Percentiles rank a stretch among this genome's conserved stretches.
These are phyloP conservation scores for Cercospora sp. DNA, from an alignment of 2,329 filamentous ascomycete species.

Conservation along the genomic window DNA sequence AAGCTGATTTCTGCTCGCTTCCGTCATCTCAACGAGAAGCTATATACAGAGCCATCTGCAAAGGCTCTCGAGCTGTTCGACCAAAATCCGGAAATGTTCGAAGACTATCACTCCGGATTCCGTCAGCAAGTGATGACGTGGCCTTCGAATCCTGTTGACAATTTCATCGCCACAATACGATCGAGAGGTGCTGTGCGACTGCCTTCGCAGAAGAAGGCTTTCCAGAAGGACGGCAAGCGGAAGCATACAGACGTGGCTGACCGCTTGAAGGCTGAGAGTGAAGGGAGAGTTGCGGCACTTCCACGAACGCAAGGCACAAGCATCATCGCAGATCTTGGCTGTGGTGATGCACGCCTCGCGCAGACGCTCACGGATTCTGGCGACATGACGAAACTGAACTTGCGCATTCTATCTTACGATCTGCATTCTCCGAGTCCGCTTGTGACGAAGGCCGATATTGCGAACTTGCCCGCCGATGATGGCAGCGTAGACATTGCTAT, in stretches of 20 bases:
- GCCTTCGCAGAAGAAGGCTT: conserved; percentile 38
- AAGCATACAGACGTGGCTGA: conserved; percentile 42
- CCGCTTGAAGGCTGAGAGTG: conserved; percentile 13
- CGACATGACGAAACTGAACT: conserved; percentile 64
- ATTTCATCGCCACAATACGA: conserved; percentile 73
- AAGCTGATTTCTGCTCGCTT: conserved; percentile 95
- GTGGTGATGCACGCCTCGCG: conserved; percentile 84
- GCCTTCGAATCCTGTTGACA: conserved; percentile 94
- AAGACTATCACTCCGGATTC: conserved; percentile 95
- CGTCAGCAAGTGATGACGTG: conserved; percentile 91
- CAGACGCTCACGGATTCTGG: conserved; percentile 59
- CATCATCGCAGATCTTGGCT: conserved; percentile 87
- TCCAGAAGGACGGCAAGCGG: conserved; percentile 39
- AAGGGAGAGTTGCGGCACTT: conserved; percentile 51
- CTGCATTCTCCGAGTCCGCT: conserved; percentile 74
- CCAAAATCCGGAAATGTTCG: conserved; percentile 86
- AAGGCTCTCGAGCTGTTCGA: conserved; percentile 83
- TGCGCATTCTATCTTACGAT: conserved; percentile 83
- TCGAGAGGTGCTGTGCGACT: conserved; percentile 60
- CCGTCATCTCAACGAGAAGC: conserved; percentile 92
- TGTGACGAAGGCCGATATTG: conserved; percentile 87
- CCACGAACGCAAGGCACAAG: conserved; percentile 71
- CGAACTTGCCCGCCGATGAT: conserved; percentile 73
- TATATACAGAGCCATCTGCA: conserved; percentile 87
- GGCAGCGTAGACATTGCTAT: conserved; percentile 81